Base-by-base conservation (phyloP, 2,329 filamentous ascomycete species). In the Cordyceps cateniannulata region DNA sequence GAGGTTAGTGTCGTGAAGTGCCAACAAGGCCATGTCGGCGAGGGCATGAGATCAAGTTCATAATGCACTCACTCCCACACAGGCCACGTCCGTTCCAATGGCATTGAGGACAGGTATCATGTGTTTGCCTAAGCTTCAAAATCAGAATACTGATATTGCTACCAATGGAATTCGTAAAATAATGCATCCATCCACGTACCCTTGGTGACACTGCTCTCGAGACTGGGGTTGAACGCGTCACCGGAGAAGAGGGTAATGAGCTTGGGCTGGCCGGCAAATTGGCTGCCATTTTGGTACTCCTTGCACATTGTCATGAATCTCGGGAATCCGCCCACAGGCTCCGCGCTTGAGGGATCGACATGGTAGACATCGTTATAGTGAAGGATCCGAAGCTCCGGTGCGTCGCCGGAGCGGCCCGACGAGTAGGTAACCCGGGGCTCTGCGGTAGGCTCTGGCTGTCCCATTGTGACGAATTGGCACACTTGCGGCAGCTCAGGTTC, bases 301-400 rank as follows among this genome's bases (percentile, higher is more conserved):
- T 91, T 86, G 65, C 88, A 81, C 27, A 95, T 77, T 3, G 86
- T 88, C 71, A 95, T 87, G 75, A 97, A 96, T 52, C 93, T 83
- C 32, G 90, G 80, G 47, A 89, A 82, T 20, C 93, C 93, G 29
- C 93, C 93, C 2, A 92, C 85, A 1, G 93, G 93, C 70, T 96
- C 91, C 18, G 88, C 85, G 27, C 90, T 92, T 2, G 80, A 79
- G 2, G 75, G 71, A 66, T 96, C 91, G 59, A 96, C 84, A 68
- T 96, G 93, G 73, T 96, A 96, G 63, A 96, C 92, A 75, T 97
- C 92, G 74, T 96, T 96, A 80, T 89, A 96, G 76, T 96, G 93
- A 35, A 96, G 72, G 60, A 96, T 75, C n/a, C 92, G 86, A 55
- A 96, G 76, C 71, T 91, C 88, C 49, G 91, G 89, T 16, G 72